Conservation (phyloP, 2,329 filamentous ascomycete species). For the Tympanopsis confertula region DNA sequence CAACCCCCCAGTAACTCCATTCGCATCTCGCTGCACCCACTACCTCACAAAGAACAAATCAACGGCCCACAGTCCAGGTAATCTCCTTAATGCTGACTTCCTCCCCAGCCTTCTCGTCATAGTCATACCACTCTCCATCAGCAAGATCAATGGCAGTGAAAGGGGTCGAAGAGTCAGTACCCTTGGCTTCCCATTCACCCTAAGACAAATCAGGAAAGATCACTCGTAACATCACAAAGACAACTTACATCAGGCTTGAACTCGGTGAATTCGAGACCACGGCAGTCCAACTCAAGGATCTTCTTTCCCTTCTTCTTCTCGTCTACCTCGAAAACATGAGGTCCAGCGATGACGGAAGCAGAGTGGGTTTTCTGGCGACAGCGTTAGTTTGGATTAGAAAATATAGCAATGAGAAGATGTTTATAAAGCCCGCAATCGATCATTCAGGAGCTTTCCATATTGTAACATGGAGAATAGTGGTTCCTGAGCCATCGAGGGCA, state of each 20-base stretch:
- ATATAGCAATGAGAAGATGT: background rate
- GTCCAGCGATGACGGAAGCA: slow-evolving; percentile 67
- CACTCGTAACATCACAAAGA: no score
- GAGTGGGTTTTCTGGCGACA: slow-evolving; percentile 63
- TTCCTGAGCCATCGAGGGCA: no score
- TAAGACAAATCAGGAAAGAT: no score
- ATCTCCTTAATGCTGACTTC: slow-evolving; percentile 88
- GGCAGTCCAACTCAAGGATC: slow-evolving; percentile 84
- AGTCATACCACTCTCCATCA: slow-evolving; percentile 96
- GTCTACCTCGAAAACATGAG: slow-evolving; percentile 57
- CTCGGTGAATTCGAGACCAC: slow-evolving; percentile 81
- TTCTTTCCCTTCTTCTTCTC: slow-evolving; percentile 67
- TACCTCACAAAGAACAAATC: no score
- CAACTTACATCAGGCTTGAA: slow-evolving; percentile 78
- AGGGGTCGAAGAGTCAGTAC: slow-evolving; percentile 66
- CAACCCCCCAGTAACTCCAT: no score
- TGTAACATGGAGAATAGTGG: no score
- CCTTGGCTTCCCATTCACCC: slow-evolving; percentile 85
- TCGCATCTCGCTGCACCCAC: no score
- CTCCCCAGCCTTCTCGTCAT: slow-evolving; percentile 84
- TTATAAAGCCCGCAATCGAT: background rate
- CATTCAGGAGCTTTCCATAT: background rate
- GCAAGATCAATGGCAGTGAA: slow-evolving; percentile 72
- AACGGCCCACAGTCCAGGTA: slow-evolving; percentile 85
- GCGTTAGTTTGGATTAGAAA: background rate